A percentile compares a stretch with the other conserved stretches of the same genome.
Conservation (phyloP, 805 yeast genomes). For the Metschnikowia aberdeeniae region DNA sequence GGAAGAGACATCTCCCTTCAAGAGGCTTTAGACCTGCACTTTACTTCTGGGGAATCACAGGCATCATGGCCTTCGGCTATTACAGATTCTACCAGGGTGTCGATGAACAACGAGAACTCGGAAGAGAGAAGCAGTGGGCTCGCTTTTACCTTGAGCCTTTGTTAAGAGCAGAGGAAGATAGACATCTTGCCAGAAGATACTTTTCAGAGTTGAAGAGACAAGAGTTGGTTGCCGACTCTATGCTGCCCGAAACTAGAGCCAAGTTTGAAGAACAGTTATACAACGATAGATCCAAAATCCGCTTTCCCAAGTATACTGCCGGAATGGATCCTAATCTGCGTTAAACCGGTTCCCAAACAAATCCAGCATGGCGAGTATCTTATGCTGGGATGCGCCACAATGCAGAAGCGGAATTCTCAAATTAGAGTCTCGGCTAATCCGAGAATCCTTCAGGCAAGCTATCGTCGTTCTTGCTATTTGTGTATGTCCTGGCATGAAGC, state of each 20-base stretch:
- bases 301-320: constrained; percentile 41
- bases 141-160: constrained; percentile 69
- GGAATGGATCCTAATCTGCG: constrained; percentile 36
- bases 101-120: constrained; percentile 69
- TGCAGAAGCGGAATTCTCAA: not conserved
- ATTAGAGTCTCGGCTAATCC: not conserved
- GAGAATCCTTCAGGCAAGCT: not conserved
- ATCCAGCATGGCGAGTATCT: not conserved
- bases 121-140: constrained; percentile 75
- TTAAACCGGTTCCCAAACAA: not conserved
- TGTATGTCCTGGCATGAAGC: not conserved
- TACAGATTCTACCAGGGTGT: constrained; percentile 62
- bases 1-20: constrained; percentile 83
- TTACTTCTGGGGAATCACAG: constrained; percentile 62
- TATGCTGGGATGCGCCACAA: not conserved
- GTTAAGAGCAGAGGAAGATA: constrained; percentile 76
- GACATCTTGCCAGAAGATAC: constrained; percentile 70
- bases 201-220: constrained; percentile 65
- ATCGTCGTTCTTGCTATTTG: not conserved
- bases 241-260: constrained; percentile 36
- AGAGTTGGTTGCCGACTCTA: constrained; percentile 43
- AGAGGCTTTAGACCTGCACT: constrained; percentile 79
- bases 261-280: constrained; percentile 42
- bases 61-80: constrained; percentile 67
- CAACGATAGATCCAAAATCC: constrained; percentile 41